Evolutionary conservation across 2,329 filamentous ascomycete species (phyloP).

Genomic region (Fusarium tupiense): DNA sequence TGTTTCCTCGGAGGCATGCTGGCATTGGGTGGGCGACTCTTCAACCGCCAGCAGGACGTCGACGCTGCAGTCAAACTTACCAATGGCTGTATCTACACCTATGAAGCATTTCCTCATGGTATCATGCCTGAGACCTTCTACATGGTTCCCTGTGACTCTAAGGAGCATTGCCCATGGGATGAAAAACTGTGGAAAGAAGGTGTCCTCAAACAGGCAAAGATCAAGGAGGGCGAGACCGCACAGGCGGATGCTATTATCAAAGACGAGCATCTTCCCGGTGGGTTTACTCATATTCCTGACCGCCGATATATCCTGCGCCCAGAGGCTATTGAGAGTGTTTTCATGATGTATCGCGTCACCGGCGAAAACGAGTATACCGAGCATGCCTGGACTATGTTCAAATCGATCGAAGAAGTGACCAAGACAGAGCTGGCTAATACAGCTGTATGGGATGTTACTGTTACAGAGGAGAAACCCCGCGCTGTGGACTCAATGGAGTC

Average conservation of each 20-base stretch:
- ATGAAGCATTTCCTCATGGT: conserved; percentile 57
- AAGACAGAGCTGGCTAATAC: conserved; percentile 59
- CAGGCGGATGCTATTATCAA: conserved; percentile 42
- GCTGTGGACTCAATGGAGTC: conserved; percentile 71
- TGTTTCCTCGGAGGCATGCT: conserved; percentile 64
- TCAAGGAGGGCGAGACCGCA: conserved; percentile 36
- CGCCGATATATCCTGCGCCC: conserved; percentile 62
- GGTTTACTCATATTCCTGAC: conserved; percentile 69
- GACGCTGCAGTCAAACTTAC: conserved; percentile 56
- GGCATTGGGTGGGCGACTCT: conserved; percentile 58
- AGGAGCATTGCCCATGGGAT: conserved; percentile 51
- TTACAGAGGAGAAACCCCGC: conserved; percentile 44
- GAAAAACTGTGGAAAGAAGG: conserved; percentile 49
- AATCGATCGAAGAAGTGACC: conserved; percentile 57
- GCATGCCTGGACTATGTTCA: conserved; percentile 64
- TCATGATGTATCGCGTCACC: conserved; percentile 63
- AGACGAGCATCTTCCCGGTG: conserved; percentile 55
- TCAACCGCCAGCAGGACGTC: conserved; percentile 54
- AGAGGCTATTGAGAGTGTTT: conserved; percentile 64
- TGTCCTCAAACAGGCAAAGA: conserved; percentile 35
- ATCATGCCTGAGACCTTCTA: conserved; percentile 63
- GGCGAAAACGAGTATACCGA: conserved; percentile 58
- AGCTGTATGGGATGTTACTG: conserved; percentile 55
- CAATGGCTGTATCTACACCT: conserved; percentile 63
- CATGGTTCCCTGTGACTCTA: conserved; percentile 52